These are phyloP conservation scores for Pichia sp. DNA, from an alignment of 1,139 yeast genomes.

Conservation along the genomic window DNA sequence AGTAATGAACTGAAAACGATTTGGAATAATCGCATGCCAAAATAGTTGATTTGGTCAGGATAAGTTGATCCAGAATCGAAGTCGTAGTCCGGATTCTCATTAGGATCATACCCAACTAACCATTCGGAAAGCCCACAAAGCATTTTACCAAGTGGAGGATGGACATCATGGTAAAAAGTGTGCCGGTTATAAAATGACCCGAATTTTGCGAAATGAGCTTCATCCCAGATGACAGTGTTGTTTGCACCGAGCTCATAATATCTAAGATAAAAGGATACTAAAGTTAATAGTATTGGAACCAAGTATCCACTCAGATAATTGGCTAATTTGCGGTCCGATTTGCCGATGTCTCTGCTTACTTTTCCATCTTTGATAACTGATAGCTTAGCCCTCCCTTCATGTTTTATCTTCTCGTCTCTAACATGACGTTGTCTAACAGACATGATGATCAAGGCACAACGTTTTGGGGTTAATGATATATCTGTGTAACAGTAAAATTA, in stretches of 20 bases:
- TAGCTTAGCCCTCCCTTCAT: background rate
- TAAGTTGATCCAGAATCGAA: conserved; percentile 59
- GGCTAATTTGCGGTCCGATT: background rate
- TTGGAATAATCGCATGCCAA: conserved; percentile 63
- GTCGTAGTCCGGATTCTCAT: conserved; percentile 46
- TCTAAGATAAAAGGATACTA: conserved; percentile 62
- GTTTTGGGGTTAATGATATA: too few species aligned
- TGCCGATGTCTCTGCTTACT: background rate
- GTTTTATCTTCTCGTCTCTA: background rate
- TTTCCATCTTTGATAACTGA: background rate
- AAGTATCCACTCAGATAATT: conserved; percentile 19
- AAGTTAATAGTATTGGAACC: conserved; percentile 49
- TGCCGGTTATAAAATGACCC: conserved; percentile 51
- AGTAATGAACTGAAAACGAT: conserved; percentile 59
- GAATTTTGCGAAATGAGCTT: conserved; percentile 76
- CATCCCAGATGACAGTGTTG: conserved; percentile 86
- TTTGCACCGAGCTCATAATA: conserved; percentile 62
- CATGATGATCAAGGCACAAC: background rate
- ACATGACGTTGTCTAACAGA: background rate
- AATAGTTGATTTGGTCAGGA: conserved; percentile 53
- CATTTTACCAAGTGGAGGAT: conserved; percentile 75
- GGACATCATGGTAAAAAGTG: conserved; percentile 73
- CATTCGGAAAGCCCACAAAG: conserved; percentile 64
- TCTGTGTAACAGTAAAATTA: too few species aligned
- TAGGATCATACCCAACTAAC: conserved; percentile 55